These are phyloP conservation scores for Lichtheimia ramosa DNA, from an alignment of 371 early-diverging fungal genomes.

Conservation along the genomic window DNA sequence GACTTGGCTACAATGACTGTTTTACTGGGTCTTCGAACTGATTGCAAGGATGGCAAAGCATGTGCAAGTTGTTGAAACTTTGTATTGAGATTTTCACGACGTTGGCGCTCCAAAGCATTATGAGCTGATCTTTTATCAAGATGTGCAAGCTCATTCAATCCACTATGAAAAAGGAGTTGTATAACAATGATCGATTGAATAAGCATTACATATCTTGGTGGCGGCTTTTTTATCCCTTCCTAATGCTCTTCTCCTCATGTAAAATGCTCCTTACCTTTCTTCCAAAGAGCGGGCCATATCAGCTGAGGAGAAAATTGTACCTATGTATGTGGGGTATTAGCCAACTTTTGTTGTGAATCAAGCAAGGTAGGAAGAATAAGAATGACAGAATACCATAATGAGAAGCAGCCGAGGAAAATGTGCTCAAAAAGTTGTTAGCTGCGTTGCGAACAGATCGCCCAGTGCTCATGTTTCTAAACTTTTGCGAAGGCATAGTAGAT, in stretches of 20 bases:
- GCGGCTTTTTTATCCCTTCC: no score
- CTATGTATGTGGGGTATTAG: background rate
- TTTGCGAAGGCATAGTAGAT: conserved; percentile 35
- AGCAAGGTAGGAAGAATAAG: background rate
- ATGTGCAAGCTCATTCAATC: conserved; percentile 29
- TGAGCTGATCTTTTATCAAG: conserved; percentile 68
- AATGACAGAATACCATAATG: conserved; percentile 9
- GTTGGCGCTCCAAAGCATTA: conserved; percentile 78
- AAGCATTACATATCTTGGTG: background rate
- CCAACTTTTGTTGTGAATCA: background rate
- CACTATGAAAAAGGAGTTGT: background rate
- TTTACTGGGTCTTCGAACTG: conserved; percentile 75
- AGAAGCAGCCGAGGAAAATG: conserved; percentile 10
- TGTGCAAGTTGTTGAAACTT: conserved; percentile 79
- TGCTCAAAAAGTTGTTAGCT: conserved; percentile 15
- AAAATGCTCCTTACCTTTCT: conserved; percentile 4
- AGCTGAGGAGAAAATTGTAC: conserved; percentile 5
- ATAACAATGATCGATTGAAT: background rate
- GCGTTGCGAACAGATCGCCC: conserved; percentile 32
- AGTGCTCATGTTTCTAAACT: conserved; percentile 32
- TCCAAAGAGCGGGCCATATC: conserved; percentile 7
- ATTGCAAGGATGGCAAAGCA: conserved; percentile 69
- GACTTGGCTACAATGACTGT: conserved; percentile 75
- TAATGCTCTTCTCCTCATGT: no score
- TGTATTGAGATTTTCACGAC: conserved; percentile 73